These are phyloP conservation scores for Acanthamoeba sp. DNA, from an alignment of 208 protist genomes.

Conservation along the genomic window DNA sequence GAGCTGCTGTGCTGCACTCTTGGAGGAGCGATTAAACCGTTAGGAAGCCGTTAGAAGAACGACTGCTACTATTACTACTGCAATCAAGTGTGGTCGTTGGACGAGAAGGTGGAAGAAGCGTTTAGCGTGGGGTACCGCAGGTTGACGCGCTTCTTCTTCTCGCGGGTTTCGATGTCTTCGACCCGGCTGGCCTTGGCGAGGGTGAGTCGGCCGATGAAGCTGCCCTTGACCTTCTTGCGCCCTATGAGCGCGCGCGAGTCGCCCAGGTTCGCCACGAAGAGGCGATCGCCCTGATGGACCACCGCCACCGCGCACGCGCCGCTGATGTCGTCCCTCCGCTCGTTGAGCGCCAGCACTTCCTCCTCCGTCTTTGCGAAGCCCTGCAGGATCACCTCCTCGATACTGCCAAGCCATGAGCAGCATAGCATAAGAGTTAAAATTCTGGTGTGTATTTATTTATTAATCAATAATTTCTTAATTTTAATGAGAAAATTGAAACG, in stretches of 20 bases:
- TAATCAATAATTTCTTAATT: neutral
- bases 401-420: neutral
- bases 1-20: slow-evolving; percentile 39
- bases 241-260: slow-evolving; percentile 53
- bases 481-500: neutral
- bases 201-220: slow-evolving; percentile 49
- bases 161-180: slow-evolving; percentile 26
- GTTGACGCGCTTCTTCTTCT: slow-evolving; percentile 50
- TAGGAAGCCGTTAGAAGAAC: neutral
- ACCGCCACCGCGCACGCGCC: slow-evolving; percentile 36
- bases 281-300: neutral
- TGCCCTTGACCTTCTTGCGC: slow-evolving; percentile 58
- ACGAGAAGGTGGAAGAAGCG: no score
- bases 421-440: neutral
- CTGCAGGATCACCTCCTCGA: slow-evolving; percentile 14
- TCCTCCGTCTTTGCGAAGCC: slow-evolving; percentile 4
- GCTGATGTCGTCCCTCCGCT: slow-evolving; percentile 45
- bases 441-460: neutral
- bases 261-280: slow-evolving; percentile 72
- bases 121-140: slow-evolving; percentile 8
- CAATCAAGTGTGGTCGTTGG: no score
- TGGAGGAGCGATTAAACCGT: no score
- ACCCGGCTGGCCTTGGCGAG: slow-evolving; percentile 26
- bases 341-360: slow-evolving; percentile 43
- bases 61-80: neutral